Evolutionary conservation across 2,329 filamentous ascomycete species (phyloP), one percentile per base, ranked within the genome.

Genomic region (Diatrype stigma): DNA sequence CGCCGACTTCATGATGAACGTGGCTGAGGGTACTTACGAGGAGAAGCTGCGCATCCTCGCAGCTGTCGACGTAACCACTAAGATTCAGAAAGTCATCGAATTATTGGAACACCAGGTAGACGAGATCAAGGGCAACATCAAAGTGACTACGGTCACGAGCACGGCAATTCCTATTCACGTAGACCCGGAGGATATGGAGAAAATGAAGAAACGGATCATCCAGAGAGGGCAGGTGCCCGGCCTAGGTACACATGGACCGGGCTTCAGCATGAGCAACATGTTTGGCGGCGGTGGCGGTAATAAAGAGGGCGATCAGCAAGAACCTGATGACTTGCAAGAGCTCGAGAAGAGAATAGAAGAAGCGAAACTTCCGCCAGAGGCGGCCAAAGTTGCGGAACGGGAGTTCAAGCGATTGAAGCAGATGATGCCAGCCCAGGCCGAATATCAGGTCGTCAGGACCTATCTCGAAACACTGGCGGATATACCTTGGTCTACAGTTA

Each of bases 1-100:
- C 10, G 93, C 94, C 6, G 94, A 99, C 67, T 97, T 97, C 67
- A 96, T 99, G 90, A 87, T 90, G 37, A 96, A 96, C 65, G 81
- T 97, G 22, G 82, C 96, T 2, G 90, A 96, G 56, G 86, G 88
- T 47, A 87, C 84, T 10, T 88, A 95, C 56, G 90, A 96, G 67
- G 94, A 99, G 66, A 96, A 96, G 69, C 78, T 99, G 49, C 84
- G 89, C 50, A 82, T 99, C 16, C 76, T 99, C 34, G 83, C 90
- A n/a, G 85, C 91, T 1, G 71, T 95, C 5, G 85, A 92, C 61
- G 77, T 94, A 45, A 88, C 89, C 59, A 82, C 87, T 45, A 81
- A 94, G 35, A 78, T 97, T 49, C 83, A 87, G 56, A 87, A 86
- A 60, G 90, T 96, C 16, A 86, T 95, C 51, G 89, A 92, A 63